Base-by-base conservation (phyloP, 1,139 yeast genomes). In the Sugiyamaella sp. region DNA sequence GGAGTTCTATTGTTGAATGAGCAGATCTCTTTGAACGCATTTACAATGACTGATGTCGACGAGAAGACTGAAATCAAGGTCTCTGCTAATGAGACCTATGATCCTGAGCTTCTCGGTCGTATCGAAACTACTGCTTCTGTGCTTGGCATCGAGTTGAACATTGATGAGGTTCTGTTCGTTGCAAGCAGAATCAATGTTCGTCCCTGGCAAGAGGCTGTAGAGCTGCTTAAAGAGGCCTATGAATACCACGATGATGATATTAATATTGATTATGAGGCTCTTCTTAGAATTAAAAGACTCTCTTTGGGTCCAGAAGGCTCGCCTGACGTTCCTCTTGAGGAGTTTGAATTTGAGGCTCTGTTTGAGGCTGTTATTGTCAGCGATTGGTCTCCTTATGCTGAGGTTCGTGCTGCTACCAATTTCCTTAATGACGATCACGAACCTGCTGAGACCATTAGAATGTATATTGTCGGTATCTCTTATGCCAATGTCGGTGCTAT, bases 361-460 rank as follows among this genome's bases (percentile, higher is more conserved):
- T 62, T 72, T 35, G 75, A 75, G 56, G 77, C 78, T 5, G 69
- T 68, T 46, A 60, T 78, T 42, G 67, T 76, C 53, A 71, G 74
- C 40, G 75, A 72, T 63, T 71, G 78, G 69, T 77, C 81, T 2
- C 81, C 82, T 5, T 79, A 78, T 57, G 77, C 80, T 1, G 81
- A 78, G 60, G 80, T 79, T 20, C 67, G 82, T 54, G 68, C 81
- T 1, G 76, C 77, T 17, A 68, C 78, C 33, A 74, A 74, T 41
- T 80, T 81, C 19, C 69, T 67, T 49, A 85, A 82, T 63, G 84
- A 63, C 71, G 25, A 14, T 22, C 48, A 47, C 79, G 78, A 57
- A 76, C 71, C 73, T 2, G 68, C 69, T 49, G 80, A 78, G 59
- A 77, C 81, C 3, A 52, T 74, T 32, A 70, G 81, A 60, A 76